Evolutionary conservation across 768 basidiomycete genomes (phyloP).

Genomic region (Kwoniella europaea): DNA sequence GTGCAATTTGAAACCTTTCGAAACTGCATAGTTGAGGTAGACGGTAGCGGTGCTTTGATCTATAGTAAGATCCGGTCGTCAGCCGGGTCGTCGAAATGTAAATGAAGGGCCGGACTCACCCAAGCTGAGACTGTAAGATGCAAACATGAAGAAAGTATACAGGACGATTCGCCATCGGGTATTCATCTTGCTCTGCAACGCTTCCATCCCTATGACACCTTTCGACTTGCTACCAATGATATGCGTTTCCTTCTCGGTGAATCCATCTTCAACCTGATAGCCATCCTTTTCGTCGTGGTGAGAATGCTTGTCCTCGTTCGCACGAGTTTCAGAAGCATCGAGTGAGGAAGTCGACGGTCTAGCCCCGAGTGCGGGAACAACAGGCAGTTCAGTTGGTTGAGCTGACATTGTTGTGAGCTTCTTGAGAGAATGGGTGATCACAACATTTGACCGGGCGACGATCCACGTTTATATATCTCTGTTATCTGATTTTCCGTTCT

Average conservation of each 20-base stretch:
- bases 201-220: conserved; percentile 55
- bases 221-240: conserved; percentile 36
- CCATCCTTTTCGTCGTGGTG: conserved; percentile 11
- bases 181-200: conserved; percentile 33
- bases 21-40: conserved; percentile 48
- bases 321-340: too few relatives aligned
- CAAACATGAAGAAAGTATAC: conserved; percentile 46
- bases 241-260: background rate
- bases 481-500: background rate
- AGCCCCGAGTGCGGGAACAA: background rate
- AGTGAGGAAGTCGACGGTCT: too few relatives aligned
- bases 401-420: conserved; percentile 4
- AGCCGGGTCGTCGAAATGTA: background rate
- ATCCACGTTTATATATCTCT: background rate
- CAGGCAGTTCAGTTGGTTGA: conserved; percentile 4
- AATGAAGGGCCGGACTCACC: conserved; percentile 31
- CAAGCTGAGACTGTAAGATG: conserved; percentile 51
- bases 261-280: conserved; percentile 1
- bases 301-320: conserved; percentile 2
- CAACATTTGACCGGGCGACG: too few relatives aligned
- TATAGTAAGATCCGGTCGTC: background rate
- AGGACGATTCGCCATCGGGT: conserved; percentile 41
- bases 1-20: conserved; percentile 46
- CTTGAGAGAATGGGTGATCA: background rate
- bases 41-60: conserved; percentile 47